These are phyloP conservation scores for Cyclanthera cordifolia DNA, from an alignment of 306 rosid species.

Conservation along the genomic window DNA sequence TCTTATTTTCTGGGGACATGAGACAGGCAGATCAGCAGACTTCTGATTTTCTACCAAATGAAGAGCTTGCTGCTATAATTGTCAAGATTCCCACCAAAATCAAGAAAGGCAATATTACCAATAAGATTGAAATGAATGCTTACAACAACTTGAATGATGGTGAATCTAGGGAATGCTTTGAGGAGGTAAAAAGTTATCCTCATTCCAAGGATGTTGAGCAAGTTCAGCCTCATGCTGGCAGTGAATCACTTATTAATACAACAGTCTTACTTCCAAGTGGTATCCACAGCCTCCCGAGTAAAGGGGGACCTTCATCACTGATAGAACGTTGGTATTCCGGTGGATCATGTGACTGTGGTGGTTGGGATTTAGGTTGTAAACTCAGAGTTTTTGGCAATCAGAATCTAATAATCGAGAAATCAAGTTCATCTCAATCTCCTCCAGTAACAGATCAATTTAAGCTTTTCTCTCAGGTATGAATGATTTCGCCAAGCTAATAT, in stretches of 20 bases:
- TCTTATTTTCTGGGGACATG: constrained; percentile 55
- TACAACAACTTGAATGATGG: constrained; percentile 5
- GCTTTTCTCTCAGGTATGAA: constrained; percentile 65
- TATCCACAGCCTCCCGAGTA: constrained; percentile 73
- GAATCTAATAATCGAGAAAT: constrained; percentile 26
- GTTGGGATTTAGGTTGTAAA: constrained; percentile 97
- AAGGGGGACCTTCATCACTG: constrained; percentile 90
- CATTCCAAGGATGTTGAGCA: constrained; percentile 14
- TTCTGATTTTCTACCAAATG: constrained; percentile 56
- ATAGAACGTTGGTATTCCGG: constrained; percentile 93
- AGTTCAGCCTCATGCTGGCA: constrained; percentile 12
- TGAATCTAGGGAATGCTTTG: constrained; percentile 22
- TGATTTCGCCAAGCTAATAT: constrained; percentile 5
- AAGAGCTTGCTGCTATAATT: constrained; percentile 81
- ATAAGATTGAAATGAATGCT: constrained; percentile 19
- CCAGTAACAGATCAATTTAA: constrained; percentile 32
- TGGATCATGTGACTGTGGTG: constrained; percentile 95
- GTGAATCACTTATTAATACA: constrained; percentile 27
- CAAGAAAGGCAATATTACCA: constrained; percentile 15
- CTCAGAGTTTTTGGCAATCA: constrained; percentile 49
- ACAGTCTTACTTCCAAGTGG: constrained; percentile 88
- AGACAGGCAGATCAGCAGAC: constrained; percentile 40
- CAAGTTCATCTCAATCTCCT: constrained; percentile 30
- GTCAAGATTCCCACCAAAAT: constrained; percentile 44
- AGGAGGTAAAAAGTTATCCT: constrained; percentile 19